phyloP scores from a whole-genome alignment of 176 grass and related monocot species.

The Bromus sterilis region DNA sequence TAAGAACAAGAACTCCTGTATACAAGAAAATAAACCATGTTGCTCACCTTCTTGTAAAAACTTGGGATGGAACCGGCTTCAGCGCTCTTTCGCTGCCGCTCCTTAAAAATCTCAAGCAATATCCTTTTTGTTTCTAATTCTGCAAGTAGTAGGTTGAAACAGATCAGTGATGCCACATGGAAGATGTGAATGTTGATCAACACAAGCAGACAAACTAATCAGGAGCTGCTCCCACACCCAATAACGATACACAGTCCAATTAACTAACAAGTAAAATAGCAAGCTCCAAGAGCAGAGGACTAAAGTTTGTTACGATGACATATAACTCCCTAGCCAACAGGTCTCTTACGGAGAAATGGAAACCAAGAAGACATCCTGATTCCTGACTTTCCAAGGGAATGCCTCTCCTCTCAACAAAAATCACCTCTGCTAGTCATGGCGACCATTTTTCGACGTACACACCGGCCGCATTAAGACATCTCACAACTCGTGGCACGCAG shows the following conservation, averaged over 20 bases:
- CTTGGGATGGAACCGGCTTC: slow-evolving; percentile 96
- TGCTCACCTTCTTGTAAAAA: slow-evolving; percentile 93
- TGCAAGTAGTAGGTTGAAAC: slow-evolving; percentile 21
- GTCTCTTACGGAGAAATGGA: not conserved
- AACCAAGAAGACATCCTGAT: not conserved
- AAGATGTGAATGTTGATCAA: not conserved
- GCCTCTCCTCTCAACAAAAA: not conserved
- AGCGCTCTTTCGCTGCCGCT: slow-evolving; percentile 79
- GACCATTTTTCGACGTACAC: not conserved
- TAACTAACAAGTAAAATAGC: not conserved
- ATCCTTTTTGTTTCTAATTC: slow-evolving; percentile 99
- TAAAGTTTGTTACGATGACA: not conserved
- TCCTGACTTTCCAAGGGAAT: not conserved
- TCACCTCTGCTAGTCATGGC: not conserved
- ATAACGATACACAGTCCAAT: not conserved
- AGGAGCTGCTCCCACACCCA: not conserved
- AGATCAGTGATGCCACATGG: not conserved
- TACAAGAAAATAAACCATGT: not conserved
- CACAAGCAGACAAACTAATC: not conserved
- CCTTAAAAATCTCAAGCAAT: slow-evolving; percentile 97
- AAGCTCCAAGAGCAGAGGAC: not conserved
- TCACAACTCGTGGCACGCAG: not conserved
- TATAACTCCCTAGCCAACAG: not conserved
- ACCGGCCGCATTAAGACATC: not conserved
- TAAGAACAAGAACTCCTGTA: not conserved